Percentiles rank a stretch among this genome's conserved stretches.
Conservation (phyloP, 306 rosid species). For the Abrus precatorius region DNA sequence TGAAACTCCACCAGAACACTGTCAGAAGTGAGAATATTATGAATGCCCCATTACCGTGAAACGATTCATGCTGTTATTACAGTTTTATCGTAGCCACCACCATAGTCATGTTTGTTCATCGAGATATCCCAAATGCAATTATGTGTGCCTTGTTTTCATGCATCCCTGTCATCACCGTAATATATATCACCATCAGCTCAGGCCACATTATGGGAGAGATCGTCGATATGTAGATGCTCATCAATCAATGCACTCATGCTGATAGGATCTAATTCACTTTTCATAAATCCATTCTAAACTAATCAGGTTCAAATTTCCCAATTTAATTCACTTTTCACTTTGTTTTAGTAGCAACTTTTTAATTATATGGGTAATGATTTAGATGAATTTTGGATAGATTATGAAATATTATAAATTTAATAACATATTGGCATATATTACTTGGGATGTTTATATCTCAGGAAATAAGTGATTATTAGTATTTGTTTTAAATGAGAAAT, state of each 20-base stretch:
- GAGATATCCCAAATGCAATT: background rate
- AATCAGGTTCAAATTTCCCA: background rate
- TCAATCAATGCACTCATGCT: background rate
- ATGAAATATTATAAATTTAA: no score
- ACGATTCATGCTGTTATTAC: background rate
- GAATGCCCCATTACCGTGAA: background rate
- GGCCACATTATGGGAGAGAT: background rate
- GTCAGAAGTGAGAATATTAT: background rate
- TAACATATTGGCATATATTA: no score
- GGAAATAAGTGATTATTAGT: no score
- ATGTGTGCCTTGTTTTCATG: background rate
- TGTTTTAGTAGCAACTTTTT: no score
- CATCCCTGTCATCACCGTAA: background rate
- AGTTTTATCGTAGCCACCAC: background rate
- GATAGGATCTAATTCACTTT: background rate
- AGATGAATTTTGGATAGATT: no score
- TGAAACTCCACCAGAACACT: no score
- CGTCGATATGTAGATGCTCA: background rate
- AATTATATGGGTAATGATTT: no score
- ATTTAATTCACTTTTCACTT: no score
- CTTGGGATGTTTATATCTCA: no score
- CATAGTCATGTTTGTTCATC: background rate
- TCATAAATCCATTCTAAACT: background rate
- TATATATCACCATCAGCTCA: slow-evolving; percentile 9
- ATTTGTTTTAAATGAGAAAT: no score